Evolutionary conservation across 2,329 filamentous ascomycete genomes (phyloP), one percentile per base, ranked within the genome.

Genomic region (Ophiocordyceps camponoti-rufipedis): DNA sequence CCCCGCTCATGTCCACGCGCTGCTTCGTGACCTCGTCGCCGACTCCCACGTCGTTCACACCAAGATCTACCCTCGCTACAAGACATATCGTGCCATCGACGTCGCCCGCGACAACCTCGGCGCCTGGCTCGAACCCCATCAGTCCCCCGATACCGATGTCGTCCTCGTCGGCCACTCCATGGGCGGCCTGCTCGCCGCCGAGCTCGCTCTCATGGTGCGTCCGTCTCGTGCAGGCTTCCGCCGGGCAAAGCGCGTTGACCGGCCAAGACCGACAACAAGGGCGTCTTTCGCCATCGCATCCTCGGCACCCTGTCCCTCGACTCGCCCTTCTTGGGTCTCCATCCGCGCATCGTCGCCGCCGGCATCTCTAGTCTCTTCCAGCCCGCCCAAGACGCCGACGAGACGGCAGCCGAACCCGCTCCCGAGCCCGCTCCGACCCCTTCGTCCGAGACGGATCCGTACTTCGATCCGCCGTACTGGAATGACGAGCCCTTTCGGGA

Each of bases 151-250:
- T 18, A 87, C 85, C 1, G 88, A 95, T 64, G 71, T 93, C 2
- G 70, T 95, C 18, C 69, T 95, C 3, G 67, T 94, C 3, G 87
- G 88, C 1, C 88, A 94, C 60, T 93, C 85, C 40, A 89, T 95
- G 78, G 88, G 88, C 14, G 88, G 88, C 1, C 69, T 95, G 23
- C 62, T 95, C 28, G 76, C 82, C 28, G 85, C 84, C 1, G 88
- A 95, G 54, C 74, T 93, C 28, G 78, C 77, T 3, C 65, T 94
- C 41, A 71, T 82, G 58, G 72, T 70, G 54, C 55, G 63, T 43
- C 19, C 19, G 35, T 39, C 35, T 39, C 35, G 35, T 39, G n/a
- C 35, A 39, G n/a, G 35, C 35, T 16, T 16, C n/a, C 35, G 35
- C n/a, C 35, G n/a, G 5, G 35, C n/a, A 16, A 39, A 18, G 16